Conservation (phyloP, 2,329 filamentous ascomycete species). For the Chaetomium sp. region DNA sequence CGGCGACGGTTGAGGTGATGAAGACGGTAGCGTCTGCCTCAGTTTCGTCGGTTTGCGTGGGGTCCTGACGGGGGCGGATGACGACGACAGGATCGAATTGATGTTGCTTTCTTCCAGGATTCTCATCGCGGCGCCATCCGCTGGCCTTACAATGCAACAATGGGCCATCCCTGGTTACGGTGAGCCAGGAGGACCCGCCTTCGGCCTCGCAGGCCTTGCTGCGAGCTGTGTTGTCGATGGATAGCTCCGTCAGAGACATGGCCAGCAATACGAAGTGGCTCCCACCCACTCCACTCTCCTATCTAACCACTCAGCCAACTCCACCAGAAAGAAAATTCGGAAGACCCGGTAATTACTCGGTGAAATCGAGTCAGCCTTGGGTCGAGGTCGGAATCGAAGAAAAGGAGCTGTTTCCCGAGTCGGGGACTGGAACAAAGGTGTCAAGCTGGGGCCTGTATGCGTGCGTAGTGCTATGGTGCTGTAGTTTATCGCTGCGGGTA, state of each 20-base stretch:
- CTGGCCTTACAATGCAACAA: conserved; percentile 23
- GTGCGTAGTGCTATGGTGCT: no score
- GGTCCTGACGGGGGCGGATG: no score
- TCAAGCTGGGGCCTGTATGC: no score
- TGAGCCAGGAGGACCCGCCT: conserved; percentile 15
- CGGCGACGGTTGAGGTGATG: conserved; percentile 21
- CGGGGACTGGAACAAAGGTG: no score
- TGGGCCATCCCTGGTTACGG: conserved; percentile 4
- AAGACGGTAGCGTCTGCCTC: no score
- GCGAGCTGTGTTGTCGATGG: background rate
- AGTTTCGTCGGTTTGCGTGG: no score
- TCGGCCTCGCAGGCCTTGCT: conserved; percentile 7
- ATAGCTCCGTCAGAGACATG: conserved; percentile 4
- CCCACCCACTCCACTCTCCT: conserved; percentile 10
- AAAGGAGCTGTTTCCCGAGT: no score
- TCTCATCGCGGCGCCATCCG: conserved; percentile 39
- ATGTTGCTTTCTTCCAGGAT: conserved; percentile 34
- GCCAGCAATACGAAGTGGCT: background rate
- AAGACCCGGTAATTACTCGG: background rate
- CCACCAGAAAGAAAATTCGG: background rate
- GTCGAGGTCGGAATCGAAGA: background rate
- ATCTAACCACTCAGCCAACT: background rate
- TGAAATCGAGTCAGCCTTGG: background rate
- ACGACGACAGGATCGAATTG: no score
- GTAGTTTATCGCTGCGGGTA: no score